Base-by-base conservation (phyloP, 495 filamentous ascomycete species). In the Hyaloscypha variabilis region DNA sequence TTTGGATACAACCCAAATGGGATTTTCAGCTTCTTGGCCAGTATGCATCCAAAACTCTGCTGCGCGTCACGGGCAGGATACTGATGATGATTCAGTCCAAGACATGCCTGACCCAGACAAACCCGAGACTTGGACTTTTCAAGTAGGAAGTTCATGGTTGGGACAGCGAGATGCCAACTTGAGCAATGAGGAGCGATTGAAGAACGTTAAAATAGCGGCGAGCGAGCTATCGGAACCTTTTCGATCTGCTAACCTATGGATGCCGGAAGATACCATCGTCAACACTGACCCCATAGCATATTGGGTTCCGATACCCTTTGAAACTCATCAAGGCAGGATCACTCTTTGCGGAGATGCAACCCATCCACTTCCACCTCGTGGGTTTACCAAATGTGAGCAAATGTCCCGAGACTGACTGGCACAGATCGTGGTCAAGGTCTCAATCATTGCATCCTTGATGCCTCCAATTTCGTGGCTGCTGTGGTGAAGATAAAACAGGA, bases 121-220 rank as follows among this genome's bases (percentile, higher is more conserved):
- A 8, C 81, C 83, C 8, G 77, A 78, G 53, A 78, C 70, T 6
- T 84, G 82, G 82, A 66, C 64, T 8, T 84, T 79, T 24, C 58
- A 64, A 17, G 34, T 67, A 29, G 46, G 51, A 2, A 61, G 21
- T 30, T 57, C 39, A n/a, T 67, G 64, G 68, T 24, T 58, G 10
- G 57, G 63, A 19, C 26, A 62, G 3, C 34, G 23, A n/a, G 60
- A 70, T 57, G 65, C 68, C 58, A 75, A 75, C 24, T 68, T 77
- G 46, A 72, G 72, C 46, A 34, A 31, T 25, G 64, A 31, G 23
- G 56, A 36, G 6, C 74, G 77, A 10, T 67, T 83, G 19, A 72
- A 71, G 56, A 69, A 76, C 57, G 54, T 79, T 49, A 83, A 83
- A 62, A 66, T 72, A 67, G 71, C 67, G 53, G 73, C 73, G 1